Evolutionary conservation across 202 grass and related monocot genomes (phyloP).

Genomic region (Schoenoplectus triqueter): DNA sequence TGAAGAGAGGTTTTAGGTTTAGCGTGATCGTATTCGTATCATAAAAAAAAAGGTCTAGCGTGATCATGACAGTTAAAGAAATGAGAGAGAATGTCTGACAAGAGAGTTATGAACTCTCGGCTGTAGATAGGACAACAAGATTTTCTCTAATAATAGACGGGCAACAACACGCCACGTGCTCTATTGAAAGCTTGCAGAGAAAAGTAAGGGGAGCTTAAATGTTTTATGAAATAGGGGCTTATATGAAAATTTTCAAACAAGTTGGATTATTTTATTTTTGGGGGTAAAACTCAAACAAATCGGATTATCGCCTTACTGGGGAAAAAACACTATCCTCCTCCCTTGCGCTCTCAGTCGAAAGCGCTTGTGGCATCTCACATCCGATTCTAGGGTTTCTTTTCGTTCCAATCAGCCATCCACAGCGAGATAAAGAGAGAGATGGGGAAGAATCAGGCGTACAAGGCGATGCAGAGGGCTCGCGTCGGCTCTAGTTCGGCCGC

Average conservation of each 20-base stretch:
- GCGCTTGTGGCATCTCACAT: slow-evolving; percentile 9
- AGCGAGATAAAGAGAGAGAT: slow-evolving; percentile 37
- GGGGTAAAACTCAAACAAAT: neutral
- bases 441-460: slow-evolving; percentile 99
- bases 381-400: slow-evolving; percentile 40
- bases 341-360: slow-evolving; percentile 21
- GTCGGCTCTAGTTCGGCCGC: slow-evolving; percentile 66
- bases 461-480: slow-evolving; percentile 97
- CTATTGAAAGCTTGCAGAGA: neutral
- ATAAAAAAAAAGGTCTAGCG: no score
- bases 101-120: no score
- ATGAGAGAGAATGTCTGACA: no score
- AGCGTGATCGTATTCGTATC: no score
- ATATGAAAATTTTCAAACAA: neutral
- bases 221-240: neutral
- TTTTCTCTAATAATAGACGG: no score
- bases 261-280: neutral
- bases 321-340: slow-evolving; percentile 11
- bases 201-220: neutral
- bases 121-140: no score
- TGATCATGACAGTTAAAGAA: no score
- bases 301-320: neutral
- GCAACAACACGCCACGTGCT: no score
- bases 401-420: neutral
- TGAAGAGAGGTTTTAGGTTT: no score